These are phyloP conservation scores for Panus rudis DNA, from an alignment of 768 basidiomycete genomes.

Conservation along the genomic window DNA sequence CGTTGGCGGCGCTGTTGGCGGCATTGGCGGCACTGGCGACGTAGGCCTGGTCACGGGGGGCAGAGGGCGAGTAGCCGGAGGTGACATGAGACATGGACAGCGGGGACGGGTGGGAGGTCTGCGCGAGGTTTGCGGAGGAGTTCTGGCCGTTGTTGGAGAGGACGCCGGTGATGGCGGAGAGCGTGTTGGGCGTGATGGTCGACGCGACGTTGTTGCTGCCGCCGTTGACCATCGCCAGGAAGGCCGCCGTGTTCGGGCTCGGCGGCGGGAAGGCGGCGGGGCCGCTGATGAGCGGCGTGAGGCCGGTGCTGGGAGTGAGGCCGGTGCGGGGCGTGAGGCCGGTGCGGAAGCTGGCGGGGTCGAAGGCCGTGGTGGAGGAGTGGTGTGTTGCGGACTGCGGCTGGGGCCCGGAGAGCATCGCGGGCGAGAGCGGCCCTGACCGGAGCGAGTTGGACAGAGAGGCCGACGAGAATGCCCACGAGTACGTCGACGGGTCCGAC, in stretches of 20 bases:
- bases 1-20: slow-evolving; percentile 72
- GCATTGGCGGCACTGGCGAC: slow-evolving; percentile 44
- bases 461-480: slow-evolving; percentile 54
- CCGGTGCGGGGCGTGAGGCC: slow-evolving; percentile 85
- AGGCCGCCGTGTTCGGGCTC: slow-evolving; percentile 85
- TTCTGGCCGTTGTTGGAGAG: slow-evolving; percentile 60
- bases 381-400: slow-evolving; percentile 29
- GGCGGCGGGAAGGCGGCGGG: slow-evolving; percentile 75
- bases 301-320: slow-evolving; percentile 76
- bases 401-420: slow-evolving; percentile 90
- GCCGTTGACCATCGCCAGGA: slow-evolving; percentile 89
- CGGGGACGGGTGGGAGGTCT: slow-evolving; percentile 29
- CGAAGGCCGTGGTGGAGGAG: slow-evolving; percentile 43
- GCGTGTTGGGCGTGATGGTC: slow-evolving; percentile 57
- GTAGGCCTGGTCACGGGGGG: slow-evolving; percentile 18
- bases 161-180: slow-evolving; percentile 76
- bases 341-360: slow-evolving; percentile 69
- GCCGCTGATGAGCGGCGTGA: slow-evolving; percentile 57
- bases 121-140: slow-evolving; percentile 50
- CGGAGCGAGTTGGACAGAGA: slow-evolving; percentile 74
- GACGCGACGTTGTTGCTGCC: slow-evolving; percentile 38
- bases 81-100: slow-evolving; percentile 28
- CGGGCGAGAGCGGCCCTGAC: slow-evolving; percentile 89
- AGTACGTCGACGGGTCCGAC: slow-evolving; percentile 41
- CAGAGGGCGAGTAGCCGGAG: slow-evolving; percentile 6